phyloP scores from a whole-genome alignment of 2,329 filamentous ascomycete species.

The Neurospora crassa region DNA sequence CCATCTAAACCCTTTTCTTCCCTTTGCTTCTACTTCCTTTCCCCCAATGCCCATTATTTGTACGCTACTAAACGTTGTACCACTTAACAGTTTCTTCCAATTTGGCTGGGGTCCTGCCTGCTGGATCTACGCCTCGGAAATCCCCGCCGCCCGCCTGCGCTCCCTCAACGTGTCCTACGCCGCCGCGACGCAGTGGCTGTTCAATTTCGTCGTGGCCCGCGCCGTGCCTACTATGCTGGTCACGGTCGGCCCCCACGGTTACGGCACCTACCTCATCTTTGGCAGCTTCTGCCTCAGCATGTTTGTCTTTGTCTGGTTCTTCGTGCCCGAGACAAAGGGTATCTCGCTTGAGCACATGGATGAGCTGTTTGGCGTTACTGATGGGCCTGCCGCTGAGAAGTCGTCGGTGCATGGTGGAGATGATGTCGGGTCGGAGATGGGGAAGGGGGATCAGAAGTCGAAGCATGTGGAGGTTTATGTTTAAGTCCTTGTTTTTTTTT shows the following conservation, averaged over 20 bases:
- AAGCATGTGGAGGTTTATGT: background rate
- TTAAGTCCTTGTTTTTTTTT: background rate
- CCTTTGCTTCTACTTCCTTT: background rate
- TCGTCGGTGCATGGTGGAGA: constrained; percentile 3
- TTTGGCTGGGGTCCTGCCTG: constrained; percentile 58
- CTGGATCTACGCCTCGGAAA: constrained; percentile 46
- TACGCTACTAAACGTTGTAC: background rate
- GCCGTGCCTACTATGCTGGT: constrained; percentile 55
- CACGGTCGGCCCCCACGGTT: constrained; percentile 27
- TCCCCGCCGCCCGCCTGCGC: constrained; percentile 52
- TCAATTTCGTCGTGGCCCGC: constrained; percentile 59
- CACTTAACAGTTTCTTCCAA: constrained; percentile 33
- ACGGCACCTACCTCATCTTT: constrained; percentile 53
- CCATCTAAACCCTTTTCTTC: background rate
- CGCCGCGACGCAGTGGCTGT: constrained; percentile 58
- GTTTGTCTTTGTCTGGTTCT: constrained; percentile 54
- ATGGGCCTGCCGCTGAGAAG: constrained; percentile 1
- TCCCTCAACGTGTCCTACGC: constrained; percentile 55
- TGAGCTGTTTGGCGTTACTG: constrained; percentile 20
- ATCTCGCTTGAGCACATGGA: constrained; percentile 22
- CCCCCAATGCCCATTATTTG: background rate
- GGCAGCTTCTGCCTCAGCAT: constrained; percentile 53
- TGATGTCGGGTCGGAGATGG: background rate
- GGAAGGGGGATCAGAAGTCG: background rate
- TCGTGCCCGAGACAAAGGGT: constrained; percentile 57